phyloP scores from a whole-genome alignment of 768 basidiomycete genomes.

The Auricularia cornea region DNA sequence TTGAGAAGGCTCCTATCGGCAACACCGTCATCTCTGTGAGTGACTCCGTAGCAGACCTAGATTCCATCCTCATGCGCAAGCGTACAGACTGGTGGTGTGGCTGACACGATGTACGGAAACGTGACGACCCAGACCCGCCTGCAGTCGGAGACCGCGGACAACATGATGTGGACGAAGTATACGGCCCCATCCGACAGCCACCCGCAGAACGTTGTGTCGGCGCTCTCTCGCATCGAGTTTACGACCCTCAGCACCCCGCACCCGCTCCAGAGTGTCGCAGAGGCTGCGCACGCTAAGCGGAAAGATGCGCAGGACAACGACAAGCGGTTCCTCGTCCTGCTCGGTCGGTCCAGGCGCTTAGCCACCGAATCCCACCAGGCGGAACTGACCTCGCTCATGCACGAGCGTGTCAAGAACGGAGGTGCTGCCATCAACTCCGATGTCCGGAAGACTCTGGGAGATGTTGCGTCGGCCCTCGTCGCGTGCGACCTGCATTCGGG shows the following conservation, averaged over 20 bases:
- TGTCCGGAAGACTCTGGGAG: constrained; percentile 34
- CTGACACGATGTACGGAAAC: constrained; percentile 67
- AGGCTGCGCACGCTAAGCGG: constrained; percentile 26
- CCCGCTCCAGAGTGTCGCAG: constrained; percentile 50
- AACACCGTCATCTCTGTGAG: constrained; percentile 5
- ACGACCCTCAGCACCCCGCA: constrained; percentile 35
- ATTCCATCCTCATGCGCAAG: background rate
- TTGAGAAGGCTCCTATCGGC: constrained; percentile 1
- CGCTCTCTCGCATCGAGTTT: constrained; percentile 64
- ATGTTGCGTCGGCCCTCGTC: constrained; percentile 30
- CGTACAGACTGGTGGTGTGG: constrained; percentile 38
- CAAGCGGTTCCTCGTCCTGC: constrained; percentile 46
- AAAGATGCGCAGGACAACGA: constrained; percentile 8
- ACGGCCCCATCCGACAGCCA: constrained; percentile 27
- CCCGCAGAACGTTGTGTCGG: constrained; percentile 14
- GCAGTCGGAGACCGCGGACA: constrained; percentile 76
- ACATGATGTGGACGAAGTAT: constrained; percentile 64
- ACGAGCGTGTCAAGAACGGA: constrained; percentile 13
- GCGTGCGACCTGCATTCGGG: constrained; percentile 13
- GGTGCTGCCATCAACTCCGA: constrained; percentile 24
- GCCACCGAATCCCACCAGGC: constrained; percentile 46
- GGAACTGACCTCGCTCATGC: constrained; percentile 42
- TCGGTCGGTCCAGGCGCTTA: constrained; percentile 68
- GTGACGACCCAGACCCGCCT: constrained; percentile 56
- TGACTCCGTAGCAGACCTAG: constrained; percentile 2